Conservation (phyloP, 2,329 filamentous ascomycete genomes). For the Lasiodiplodia theobromae region DNA sequence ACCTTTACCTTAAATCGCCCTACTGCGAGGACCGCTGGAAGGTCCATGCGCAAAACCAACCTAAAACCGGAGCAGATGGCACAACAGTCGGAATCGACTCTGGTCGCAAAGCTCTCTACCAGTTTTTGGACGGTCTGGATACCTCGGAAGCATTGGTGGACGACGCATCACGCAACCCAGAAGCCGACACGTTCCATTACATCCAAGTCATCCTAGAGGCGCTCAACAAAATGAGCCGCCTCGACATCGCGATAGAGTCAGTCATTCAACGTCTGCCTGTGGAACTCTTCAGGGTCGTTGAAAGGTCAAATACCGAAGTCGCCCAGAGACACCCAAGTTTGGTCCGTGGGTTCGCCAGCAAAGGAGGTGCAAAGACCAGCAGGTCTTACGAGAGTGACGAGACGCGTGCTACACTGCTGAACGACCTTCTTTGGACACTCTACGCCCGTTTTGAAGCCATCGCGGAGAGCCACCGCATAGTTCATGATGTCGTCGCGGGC, state of each 20-base stretch:
- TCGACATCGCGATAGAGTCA: slow-evolving; percentile 86
- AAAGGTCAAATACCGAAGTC: slow-evolving; percentile 92
- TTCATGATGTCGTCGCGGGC: slow-evolving; percentile 89
- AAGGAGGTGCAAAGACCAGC: slow-evolving; percentile 69
- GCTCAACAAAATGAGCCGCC: slow-evolving; percentile 83
- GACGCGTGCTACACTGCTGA: slow-evolving; percentile 82
- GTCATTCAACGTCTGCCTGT: slow-evolving; percentile 93
- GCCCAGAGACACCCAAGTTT: slow-evolving; percentile 91
- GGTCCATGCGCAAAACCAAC: slow-evolving; percentile 73
- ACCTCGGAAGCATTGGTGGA: slow-evolving; percentile 69
- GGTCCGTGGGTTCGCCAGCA: slow-evolving; percentile 59
- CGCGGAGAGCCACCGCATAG: slow-evolving; percentile 89
- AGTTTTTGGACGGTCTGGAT: slow-evolving; percentile 65
- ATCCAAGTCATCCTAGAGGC: slow-evolving; percentile 87
- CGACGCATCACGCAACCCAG: slow-evolving; percentile 90
- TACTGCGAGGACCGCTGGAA: slow-evolving; percentile 98
- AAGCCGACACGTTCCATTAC: slow-evolving; percentile 95
- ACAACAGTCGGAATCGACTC: slow-evolving; percentile 40
- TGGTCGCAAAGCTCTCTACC: slow-evolving; percentile 63
- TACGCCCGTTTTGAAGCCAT: slow-evolving; percentile 98
- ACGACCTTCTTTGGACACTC: slow-evolving; percentile 88
- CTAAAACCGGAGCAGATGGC: slow-evolving; percentile 49
- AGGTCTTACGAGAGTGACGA: slow-evolving; percentile 67
- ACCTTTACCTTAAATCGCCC: slow-evolving; percentile 95
- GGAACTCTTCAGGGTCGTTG: slow-evolving; percentile 91